Conservation (phyloP, 257 asterid genomes). For the Verbascum thapsus region DNA sequence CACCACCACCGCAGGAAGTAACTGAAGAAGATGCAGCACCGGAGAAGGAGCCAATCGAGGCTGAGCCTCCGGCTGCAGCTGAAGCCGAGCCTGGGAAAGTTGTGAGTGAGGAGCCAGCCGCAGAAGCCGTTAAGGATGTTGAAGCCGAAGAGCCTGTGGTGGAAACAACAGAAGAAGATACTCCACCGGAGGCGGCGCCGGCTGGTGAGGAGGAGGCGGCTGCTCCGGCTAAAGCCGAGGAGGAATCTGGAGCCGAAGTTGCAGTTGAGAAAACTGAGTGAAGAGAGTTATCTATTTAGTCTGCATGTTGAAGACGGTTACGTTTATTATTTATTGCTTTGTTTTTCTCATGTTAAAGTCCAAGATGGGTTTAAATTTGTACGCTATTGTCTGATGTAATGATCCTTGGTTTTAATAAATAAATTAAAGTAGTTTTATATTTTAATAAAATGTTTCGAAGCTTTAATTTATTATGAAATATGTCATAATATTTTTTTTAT, state of each 20-base stretch:
- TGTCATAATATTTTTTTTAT: too few relatives aligned
- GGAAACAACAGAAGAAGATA: conserved; percentile 6
- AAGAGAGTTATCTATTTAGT: background rate
- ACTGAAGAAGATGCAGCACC: conserved; percentile 23
- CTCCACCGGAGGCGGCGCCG: conserved; percentile 12
- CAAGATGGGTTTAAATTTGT: background rate
- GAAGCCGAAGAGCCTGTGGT: background rate
- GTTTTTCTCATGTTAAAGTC: background rate
- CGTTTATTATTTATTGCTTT: background rate
- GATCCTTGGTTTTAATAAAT: background rate
- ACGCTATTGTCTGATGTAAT: conserved; percentile 10
- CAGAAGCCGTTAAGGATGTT: conserved; percentile 7
- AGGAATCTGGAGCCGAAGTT: conserved; percentile 30
- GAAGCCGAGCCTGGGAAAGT: conserved; percentile 28
- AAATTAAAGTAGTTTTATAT: conserved; percentile 1
- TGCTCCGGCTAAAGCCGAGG: conserved; percentile 1
- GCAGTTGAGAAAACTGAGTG: conserved; percentile 44
- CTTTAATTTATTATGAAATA: too few relatives aligned
- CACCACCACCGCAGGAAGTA: background rate
- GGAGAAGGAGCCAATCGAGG: background rate
- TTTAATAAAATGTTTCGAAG: background rate
- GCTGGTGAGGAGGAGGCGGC: conserved; percentile 22
- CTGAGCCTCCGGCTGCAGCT: background rate
- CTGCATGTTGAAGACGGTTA: conserved; percentile 16
- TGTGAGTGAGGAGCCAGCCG: conserved; percentile 9